Base-by-base conservation (phyloP, 768 basidiomycete genomes). In the Clavaria fumosa region DNA sequence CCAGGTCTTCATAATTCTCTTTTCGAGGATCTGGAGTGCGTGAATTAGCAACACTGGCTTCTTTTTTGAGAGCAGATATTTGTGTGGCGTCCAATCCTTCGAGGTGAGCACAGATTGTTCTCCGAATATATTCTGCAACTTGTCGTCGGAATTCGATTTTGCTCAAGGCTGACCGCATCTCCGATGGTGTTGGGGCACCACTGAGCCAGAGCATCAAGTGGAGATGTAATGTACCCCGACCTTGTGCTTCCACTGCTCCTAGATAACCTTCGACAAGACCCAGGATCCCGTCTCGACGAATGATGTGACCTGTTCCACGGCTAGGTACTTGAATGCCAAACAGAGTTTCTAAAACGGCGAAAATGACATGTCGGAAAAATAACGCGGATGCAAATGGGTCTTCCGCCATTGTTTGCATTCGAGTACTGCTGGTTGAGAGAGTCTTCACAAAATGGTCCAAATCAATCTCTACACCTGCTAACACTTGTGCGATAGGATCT, bases 401-500 rank as follows among this genome's bases (percentile, higher is more conserved):
- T 0, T 5, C 10, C 3, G 53, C 55, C 3, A 60, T 47, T 17
- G 49, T 56, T 2, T 20, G 1, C 0, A 48, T 43, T 0, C 54
- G 34, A 7, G 23, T 1, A 4, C 4, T 10, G 30, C 27, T 32
- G n/a, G 43, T 37, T 0, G 60, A 58, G 1, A 57, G 55, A 1
- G 40, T 45, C 0, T 14, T 7, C 0, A 41, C 2, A 23, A 61
- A 60, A 1, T 34, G 12, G 34, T 66, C 58, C 24, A 66, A 35
- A 31, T 64, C 51, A 7, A 66, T 61, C 0, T 57, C 37, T 12
- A 52, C 50, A 0, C 63, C 60, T 1, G 55, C 54, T 12, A 64
- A 52, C 0, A 64, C 46, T 34, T 62, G 61, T 0, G 51, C 52
- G 5, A 63, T 41, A 0, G 60, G 61, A 36, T 61, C 54, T 27